phyloP scores from a whole-genome alignment of 148 eudicot genomes.

The Oxyria digyna region DNA sequence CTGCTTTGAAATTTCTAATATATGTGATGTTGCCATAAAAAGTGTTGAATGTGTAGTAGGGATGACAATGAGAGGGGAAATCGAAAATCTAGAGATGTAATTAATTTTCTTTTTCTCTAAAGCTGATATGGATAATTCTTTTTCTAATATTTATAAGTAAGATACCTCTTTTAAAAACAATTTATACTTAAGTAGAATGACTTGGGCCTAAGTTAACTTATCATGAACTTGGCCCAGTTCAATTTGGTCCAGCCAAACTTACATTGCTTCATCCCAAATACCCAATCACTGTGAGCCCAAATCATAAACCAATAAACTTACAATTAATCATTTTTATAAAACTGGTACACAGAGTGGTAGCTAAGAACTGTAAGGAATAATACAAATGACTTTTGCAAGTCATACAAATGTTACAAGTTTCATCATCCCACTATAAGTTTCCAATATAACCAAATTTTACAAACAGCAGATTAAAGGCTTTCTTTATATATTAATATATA shows the following conservation, averaged over 20 bases:
- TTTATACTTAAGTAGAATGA: too few relatives aligned
- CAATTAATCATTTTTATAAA: neutral
- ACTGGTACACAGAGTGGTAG: neutral
- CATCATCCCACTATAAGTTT: neutral
- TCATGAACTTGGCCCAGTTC: neutral
- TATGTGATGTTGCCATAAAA: too few relatives aligned
- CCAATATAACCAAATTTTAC: constrained; percentile 1
- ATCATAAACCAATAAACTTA: neutral
- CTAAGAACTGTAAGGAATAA: neutral
- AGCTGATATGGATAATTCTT: too few relatives aligned
- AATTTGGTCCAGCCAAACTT: neutral
- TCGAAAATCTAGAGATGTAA: too few relatives aligned
- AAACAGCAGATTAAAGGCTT: neutral
- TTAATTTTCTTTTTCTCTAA: too few relatives aligned
- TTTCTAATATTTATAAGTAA: too few relatives aligned
- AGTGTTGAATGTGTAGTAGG: too few relatives aligned
- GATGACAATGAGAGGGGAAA: too few relatives aligned
- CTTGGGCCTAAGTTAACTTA: neutral
- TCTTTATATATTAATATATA: neutral
- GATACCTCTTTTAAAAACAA: too few relatives aligned
- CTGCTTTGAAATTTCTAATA: too few relatives aligned
- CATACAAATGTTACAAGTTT: neutral
- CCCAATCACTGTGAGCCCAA: neutral
- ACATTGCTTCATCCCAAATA: neutral
- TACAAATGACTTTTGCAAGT: neutral